A percentile compares a stretch with the other conserved stretches of the same genome.
phyloP scores from a whole-genome alignment of 257 asterid species.

The Lycium barbarum region DNA sequence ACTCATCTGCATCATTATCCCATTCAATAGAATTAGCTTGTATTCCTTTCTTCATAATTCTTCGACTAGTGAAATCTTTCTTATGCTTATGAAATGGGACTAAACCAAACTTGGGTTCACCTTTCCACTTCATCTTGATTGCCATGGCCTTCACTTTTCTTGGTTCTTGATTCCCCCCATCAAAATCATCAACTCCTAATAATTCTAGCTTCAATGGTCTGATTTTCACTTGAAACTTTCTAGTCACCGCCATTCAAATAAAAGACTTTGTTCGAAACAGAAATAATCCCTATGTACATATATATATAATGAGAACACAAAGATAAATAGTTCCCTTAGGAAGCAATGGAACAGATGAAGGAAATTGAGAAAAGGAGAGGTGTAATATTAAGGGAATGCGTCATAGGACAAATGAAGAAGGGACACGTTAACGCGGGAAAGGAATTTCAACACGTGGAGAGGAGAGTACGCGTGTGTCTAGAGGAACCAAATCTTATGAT shows the following conservation, averaged over 20 bases:
- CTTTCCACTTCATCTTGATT: slow-evolving; percentile 68
- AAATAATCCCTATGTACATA: not conserved
- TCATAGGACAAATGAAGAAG: slow-evolving; percentile 30
- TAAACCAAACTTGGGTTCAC: slow-evolving; percentile 59
- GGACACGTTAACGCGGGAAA: slow-evolving; percentile 53
- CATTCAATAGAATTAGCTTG: slow-evolving; percentile 33
- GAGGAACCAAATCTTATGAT: slow-evolving; percentile 32
- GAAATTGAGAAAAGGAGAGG: not conserved
- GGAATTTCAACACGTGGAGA: slow-evolving; percentile 68
- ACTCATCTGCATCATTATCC: slow-evolving; percentile 65
- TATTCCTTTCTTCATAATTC: slow-evolving; percentile 42
- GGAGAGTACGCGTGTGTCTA: slow-evolving; percentile 51
- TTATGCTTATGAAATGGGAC: slow-evolving; percentile 48
- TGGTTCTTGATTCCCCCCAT: not conserved
- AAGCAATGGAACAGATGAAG: not conserved
- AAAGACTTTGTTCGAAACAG: not conserved
- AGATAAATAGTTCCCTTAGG: not conserved
- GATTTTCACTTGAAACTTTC: slow-evolving; percentile 64
- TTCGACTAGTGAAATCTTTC: slow-evolving; percentile 33
- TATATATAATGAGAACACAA: not conserved
- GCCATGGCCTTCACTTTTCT: slow-evolving; percentile 39
- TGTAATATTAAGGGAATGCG: not conserved
- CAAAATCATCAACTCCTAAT: slow-evolving; percentile 32
- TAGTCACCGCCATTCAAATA: slow-evolving; percentile 50
- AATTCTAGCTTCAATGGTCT: slow-evolving; percentile 52